phyloP scores from a whole-genome alignment of 176 grass and related monocot genomes.

The Phoenix dactylifera region DNA sequence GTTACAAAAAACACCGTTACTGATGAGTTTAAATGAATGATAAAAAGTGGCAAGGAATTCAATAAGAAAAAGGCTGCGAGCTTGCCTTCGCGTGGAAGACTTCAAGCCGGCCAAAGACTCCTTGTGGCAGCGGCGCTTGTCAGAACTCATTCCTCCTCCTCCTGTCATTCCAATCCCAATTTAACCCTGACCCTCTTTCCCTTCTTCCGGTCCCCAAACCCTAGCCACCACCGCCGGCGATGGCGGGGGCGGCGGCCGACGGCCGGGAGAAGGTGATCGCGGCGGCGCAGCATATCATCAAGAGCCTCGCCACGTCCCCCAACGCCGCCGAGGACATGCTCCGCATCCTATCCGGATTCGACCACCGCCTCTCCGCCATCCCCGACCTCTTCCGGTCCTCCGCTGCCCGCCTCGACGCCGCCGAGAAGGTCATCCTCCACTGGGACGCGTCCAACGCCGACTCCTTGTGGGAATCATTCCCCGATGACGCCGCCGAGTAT shows the following conservation, averaged over 20 bases:
- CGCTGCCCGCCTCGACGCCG: conserved; percentile 5
- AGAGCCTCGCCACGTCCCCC: conserved; percentile 73
- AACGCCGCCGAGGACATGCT: conserved; percentile 98
- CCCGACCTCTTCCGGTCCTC: conserved; percentile 51
- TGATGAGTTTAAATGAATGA: no score
- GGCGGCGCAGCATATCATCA: conserved; percentile 72
- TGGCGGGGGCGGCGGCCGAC: conserved; percentile 36
- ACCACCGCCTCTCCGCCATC: conserved; percentile 59
- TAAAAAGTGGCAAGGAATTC: no score
- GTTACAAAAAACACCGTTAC: no score
- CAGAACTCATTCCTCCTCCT: no score
- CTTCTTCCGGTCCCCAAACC: neutral
- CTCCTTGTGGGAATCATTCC: conserved; percentile 25
- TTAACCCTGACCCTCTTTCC: neutral
- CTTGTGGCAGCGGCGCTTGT: no score
- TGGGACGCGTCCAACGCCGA: conserved; percentile 41
- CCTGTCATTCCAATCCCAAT: no score
- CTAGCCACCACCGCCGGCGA: conserved; percentile 5
- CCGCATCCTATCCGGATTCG: conserved; percentile 82
- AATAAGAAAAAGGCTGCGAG: no score
- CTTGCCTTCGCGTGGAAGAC: no score
- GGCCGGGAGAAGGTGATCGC: conserved; percentile 85
- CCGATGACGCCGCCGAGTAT: conserved; percentile 38
- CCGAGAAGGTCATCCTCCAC: conserved; percentile 4
- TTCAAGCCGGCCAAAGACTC: no score